Percentiles rank a stretch among this genome's conserved stretches.
phyloP scores from a whole-genome alignment of 495 filamentous ascomycete species.

The Hypoxylon cercidicola region DNA sequence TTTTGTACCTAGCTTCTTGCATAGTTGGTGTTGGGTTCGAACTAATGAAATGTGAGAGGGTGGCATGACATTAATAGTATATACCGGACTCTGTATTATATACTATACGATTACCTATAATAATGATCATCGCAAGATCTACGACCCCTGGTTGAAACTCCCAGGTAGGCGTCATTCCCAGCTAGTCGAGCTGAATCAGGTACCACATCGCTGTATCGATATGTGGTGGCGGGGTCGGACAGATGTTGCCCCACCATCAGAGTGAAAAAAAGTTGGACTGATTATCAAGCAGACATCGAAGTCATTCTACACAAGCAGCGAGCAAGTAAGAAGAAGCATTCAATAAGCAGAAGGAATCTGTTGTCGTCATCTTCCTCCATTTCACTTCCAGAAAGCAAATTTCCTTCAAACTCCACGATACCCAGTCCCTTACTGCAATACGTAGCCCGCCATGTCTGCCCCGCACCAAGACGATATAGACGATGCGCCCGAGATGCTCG shows the following conservation, averaged over 20 bases:
- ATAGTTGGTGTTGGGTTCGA: conserved; percentile 19
- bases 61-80: too few species aligned
- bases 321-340: conserved; percentile 4
- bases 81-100: too few species aligned
- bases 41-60: too few species aligned
- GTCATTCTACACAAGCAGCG: conserved; percentile 16
- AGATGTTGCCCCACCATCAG: conserved; percentile 38
- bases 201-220: background rate
- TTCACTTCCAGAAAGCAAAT: too few species aligned
- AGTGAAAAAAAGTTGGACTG: conserved; percentile 35
- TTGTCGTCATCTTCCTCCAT: background rate
- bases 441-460: conserved; percentile 43
- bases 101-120: background rate
- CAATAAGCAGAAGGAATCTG: conserved; percentile 1
- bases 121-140: background rate
- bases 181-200: too few species aligned
- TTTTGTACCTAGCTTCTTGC: conserved; percentile 27
- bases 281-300: conserved; percentile 40
- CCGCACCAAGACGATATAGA: conserved; percentile 61
- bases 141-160: conserved; percentile 4
- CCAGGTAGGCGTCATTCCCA: background rate
- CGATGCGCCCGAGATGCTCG: conserved; percentile 67
- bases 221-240: conserved; percentile 33
- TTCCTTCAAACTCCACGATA: conserved; percentile 9
- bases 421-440: background rate